Evolutionary conservation across 306 rosid species (phyloP).

Genomic region (Vicia faba): DNA sequence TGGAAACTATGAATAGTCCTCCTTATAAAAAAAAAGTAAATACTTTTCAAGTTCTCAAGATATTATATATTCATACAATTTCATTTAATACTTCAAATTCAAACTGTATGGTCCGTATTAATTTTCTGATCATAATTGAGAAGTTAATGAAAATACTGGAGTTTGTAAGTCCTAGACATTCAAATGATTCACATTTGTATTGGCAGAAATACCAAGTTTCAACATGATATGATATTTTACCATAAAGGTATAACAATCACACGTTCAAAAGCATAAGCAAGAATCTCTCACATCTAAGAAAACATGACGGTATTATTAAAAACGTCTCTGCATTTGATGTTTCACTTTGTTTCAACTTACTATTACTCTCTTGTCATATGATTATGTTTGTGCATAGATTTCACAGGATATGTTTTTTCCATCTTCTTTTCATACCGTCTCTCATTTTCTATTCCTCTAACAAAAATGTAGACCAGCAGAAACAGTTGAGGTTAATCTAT

Average conservation of each 20-base stretch:
- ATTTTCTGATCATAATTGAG: slow-evolving; percentile 9
- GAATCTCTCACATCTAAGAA: slow-evolving; percentile 8
- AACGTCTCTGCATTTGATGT: not conserved
- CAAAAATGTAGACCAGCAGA: slow-evolving; percentile 68
- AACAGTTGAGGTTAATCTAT: slow-evolving; percentile 64
- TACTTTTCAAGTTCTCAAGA: slow-evolving; percentile 3
- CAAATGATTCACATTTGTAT: slow-evolving; percentile 22
- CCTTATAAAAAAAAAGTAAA: not conserved
- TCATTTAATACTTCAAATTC: slow-evolving; percentile 10
- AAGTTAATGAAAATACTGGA: slow-evolving; percentile 15
- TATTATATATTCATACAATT: slow-evolving; percentile 15
- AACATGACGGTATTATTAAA: not conserved
- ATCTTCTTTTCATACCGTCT: slow-evolving; percentile 8
- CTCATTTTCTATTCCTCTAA: slow-evolving; percentile 30
- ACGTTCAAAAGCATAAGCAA: slow-evolving; percentile 6
- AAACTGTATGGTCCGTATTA: not conserved
- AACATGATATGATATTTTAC: slow-evolving; percentile 9
- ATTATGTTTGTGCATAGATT: slow-evolving; percentile 21
- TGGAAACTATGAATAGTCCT: slow-evolving; percentile 3
- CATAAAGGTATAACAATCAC: slow-evolving; percentile 11
- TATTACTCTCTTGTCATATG: not conserved
- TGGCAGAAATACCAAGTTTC: slow-evolving; percentile 19
- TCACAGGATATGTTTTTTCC: slow-evolving; percentile 10
- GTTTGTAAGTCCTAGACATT: slow-evolving; percentile 14
- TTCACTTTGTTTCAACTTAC: not conserved